These are phyloP conservation scores for Sedum album DNA, from an alignment of 164 flowering plant species.

Conservation along the genomic window DNA sequence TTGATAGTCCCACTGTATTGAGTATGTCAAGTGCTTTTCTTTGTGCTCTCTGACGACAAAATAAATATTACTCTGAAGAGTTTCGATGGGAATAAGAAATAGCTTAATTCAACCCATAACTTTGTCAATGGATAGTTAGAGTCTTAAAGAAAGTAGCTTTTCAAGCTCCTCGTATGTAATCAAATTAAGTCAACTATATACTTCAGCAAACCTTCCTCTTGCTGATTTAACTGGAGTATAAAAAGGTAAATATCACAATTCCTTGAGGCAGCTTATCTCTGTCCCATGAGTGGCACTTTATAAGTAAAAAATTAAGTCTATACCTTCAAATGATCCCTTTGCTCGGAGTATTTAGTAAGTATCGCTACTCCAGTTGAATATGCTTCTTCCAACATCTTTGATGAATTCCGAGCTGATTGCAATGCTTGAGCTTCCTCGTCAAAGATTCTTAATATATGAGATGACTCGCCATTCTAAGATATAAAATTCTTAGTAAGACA, in stretches of 20 bases:
- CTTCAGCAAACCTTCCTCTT: no score
- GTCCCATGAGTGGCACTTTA: background rate
- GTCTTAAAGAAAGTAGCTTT: no score
- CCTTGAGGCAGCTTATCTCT: no score
- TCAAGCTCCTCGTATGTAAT: no score
- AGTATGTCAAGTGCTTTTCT: conserved; percentile 88
- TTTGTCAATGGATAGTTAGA: no score
- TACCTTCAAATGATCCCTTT: conserved; percentile 89
- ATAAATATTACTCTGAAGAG: no score
- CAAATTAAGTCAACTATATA: background rate
- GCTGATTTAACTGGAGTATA: no score
- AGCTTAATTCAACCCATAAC: no score
- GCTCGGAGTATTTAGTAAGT: conserved; percentile 73
- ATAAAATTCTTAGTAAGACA: background rate
- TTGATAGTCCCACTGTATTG: conserved; percentile 95
- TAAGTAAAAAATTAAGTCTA: background rate
- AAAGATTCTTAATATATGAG: conserved; percentile 77
- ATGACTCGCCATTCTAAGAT: conserved; percentile 68
- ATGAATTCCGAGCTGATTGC: conserved; percentile 76
- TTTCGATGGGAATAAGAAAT: no score
- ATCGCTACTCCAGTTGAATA: conserved; percentile 79
- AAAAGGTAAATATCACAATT: no score
- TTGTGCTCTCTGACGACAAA: conserved; percentile 69
- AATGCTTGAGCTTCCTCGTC: conserved; percentile 92
- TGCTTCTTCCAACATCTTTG: conserved; percentile 68